Conservation (phyloP, 768 basidiomycete species). For the Strobilomyces confusus region DNA sequence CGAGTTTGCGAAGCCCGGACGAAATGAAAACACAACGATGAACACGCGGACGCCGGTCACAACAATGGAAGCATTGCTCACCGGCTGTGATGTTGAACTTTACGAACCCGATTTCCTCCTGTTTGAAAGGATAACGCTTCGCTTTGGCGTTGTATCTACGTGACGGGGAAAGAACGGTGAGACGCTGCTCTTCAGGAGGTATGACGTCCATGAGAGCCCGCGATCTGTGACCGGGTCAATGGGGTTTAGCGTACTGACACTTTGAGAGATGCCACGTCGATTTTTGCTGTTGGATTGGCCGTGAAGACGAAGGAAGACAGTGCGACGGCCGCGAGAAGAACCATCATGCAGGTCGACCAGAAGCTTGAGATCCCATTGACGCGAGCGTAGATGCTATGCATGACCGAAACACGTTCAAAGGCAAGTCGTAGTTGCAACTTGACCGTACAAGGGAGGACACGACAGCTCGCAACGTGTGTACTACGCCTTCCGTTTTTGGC, state of each 20-base stretch:
- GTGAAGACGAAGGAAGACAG: conserved; percentile 68
- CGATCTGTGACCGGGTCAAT: conserved; percentile 2
- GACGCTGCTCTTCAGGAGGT: conserved; percentile 8
- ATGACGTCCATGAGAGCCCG: conserved; percentile 7
- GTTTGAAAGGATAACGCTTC: conserved; percentile 52
- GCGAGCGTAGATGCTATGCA: conserved; percentile 70
- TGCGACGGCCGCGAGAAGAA: conserved; percentile 64
- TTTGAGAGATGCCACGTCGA: conserved; percentile 65
- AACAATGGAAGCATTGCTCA: conserved; percentile 37
- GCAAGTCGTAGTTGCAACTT: not conserved
- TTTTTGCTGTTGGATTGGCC: conserved; percentile 50
- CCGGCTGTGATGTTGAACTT: conserved; percentile 82
- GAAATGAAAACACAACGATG: conserved; percentile 27
- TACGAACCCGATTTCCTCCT: conserved; percentile 76
- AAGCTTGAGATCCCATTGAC: conserved; percentile 72
- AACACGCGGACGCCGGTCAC: conserved; percentile 19
- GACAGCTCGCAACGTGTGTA: conserved; percentile 9
- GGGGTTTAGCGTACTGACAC: conserved; percentile 52
- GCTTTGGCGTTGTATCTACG: conserved; percentile 45
- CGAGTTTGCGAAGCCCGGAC: conserved; percentile 8
- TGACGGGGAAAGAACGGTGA: conserved; percentile 8
- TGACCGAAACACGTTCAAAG: conserved; percentile 23
- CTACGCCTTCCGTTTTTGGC: conserved; percentile 9
- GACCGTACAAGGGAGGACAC: not conserved
- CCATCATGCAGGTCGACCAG: conserved; percentile 73